Evolutionary conservation across 768 basidiomycete genomes (phyloP).

Genomic region (Rhizopogon roseolus): DNA sequence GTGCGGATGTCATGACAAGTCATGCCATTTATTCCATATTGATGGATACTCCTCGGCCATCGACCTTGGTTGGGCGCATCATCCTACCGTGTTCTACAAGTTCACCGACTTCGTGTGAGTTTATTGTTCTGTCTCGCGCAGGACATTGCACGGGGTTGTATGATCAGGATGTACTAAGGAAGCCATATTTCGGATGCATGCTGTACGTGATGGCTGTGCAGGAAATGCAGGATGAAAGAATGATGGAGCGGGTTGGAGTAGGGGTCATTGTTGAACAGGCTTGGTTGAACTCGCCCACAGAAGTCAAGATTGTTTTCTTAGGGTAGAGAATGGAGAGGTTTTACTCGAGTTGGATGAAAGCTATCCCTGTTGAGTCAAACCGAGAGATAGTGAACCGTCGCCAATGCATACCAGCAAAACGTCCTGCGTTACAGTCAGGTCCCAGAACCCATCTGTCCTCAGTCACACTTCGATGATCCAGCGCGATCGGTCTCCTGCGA

Average conservation of each 20-base stretch:
- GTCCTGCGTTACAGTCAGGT: too few species aligned
- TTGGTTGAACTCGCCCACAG: neutral
- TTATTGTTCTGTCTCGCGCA: conserved; percentile 13
- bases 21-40: conserved; percentile 8
- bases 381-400: too few species aligned
- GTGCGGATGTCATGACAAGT: neutral
- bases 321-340: too few species aligned
- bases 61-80: conserved; percentile 8
- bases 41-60: neutral
- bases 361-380: too few species aligned
- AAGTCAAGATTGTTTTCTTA: too few species aligned
- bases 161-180: neutral
- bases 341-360: too few species aligned
- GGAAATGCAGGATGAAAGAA: neutral
- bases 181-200: neutral
- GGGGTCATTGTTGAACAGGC: neutral
- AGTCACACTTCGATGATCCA: too few species aligned
- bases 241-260: neutral
- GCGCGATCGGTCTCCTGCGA: too few species aligned
- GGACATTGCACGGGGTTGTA: neutral
- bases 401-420: too few species aligned
- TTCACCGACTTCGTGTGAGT: conserved; percentile 6
- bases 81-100: conserved; percentile 10
- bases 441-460: too few species aligned
- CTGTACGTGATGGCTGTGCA: neutral